These are phyloP conservation scores for Lyophyllum decastes DNA, from an alignment of 768 basidiomycete species.

Conservation along the genomic window DNA sequence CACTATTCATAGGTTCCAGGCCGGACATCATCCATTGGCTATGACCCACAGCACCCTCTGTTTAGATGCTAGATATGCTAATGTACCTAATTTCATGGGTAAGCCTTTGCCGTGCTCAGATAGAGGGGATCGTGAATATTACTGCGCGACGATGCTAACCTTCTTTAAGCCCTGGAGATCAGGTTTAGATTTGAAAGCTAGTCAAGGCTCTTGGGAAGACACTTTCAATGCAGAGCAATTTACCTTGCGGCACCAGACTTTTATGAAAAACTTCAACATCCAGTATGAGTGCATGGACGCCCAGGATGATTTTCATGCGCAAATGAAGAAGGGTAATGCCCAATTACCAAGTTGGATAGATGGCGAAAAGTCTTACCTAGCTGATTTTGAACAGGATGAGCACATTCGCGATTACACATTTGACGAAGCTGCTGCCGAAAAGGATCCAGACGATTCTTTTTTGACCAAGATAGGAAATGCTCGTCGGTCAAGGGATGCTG, in stretches of 20 bases:
- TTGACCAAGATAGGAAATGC: too few relatives aligned
- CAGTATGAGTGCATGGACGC: constrained; percentile 32
- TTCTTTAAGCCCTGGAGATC: constrained; percentile 27
- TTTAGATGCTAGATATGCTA: not conserved
- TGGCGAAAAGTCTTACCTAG: not conserved
- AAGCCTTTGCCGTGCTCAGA: not conserved
- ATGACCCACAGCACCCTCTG: not conserved
- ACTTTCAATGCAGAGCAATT: constrained; percentile 20
- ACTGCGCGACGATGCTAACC: constrained; percentile 10
- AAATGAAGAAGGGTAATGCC: constrained; percentile 2
- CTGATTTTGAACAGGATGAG: not conserved
- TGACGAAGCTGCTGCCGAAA: not conserved
- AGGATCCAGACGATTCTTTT: too few relatives aligned
- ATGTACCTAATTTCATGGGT: constrained; percentile 2
- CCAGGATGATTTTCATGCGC: constrained; percentile 26
- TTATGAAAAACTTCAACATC: constrained; percentile 30
- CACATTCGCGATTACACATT: not conserved
- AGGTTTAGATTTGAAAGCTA: constrained; percentile 20
- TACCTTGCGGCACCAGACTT: constrained; percentile 3
- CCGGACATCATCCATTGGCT: not conserved
- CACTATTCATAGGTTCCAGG: not conserved
- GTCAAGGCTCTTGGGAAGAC: constrained; percentile 21
- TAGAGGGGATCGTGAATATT: constrained; percentile 4
- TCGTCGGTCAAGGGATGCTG: too few relatives aligned
- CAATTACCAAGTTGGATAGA: not conserved